Conservation (phyloP, 192 early-diverging fungal species). For the Haplosporangium gracile region DNA sequence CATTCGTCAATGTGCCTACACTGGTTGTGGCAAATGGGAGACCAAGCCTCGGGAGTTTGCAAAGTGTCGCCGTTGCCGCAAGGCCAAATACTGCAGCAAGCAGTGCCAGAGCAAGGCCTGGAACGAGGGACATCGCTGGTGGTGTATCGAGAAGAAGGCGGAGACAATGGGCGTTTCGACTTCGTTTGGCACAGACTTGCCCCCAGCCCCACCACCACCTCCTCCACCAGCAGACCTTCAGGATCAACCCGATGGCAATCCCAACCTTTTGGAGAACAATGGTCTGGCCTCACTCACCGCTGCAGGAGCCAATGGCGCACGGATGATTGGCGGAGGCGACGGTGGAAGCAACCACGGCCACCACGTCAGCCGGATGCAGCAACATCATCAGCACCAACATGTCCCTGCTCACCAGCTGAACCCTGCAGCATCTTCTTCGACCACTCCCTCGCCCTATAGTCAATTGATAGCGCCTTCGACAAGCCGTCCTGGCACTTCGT, state of each 20-base stretch:
- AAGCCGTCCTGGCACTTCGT: background rate
- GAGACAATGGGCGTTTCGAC: constrained; percentile 45
- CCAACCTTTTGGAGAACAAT: constrained; percentile 41
- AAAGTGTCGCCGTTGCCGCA: constrained; percentile 89
- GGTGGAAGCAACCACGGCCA: constrained; percentile 21
- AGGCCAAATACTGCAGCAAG: constrained; percentile 90
- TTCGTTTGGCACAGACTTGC: constrained; percentile 43
- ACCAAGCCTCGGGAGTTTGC: constrained; percentile 80
- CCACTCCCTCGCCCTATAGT: background rate
- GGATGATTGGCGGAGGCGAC: constrained; percentile 44
- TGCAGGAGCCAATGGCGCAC: constrained; percentile 33
- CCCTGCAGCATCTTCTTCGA: constrained; percentile 5
- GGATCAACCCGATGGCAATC: constrained; percentile 27
- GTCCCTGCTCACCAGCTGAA: background rate
- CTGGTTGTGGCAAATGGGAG: constrained; percentile 86
- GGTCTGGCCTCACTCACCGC: constrained; percentile 29
- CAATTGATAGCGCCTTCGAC: background rate
- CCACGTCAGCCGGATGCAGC: constrained; percentile 5
- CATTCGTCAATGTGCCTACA: constrained; percentile 83
- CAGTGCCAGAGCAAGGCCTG: constrained; percentile 81
- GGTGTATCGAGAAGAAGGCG: constrained; percentile 76
- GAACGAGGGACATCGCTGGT: constrained; percentile 84
- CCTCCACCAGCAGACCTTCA: constrained; percentile 49
- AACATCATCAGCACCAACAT: constrained; percentile 16
- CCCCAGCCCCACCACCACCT: constrained; percentile 47